phyloP scores from a whole-genome alignment of 2,329 filamentous ascomycete genomes.

The Colletotrichum lini region DNA sequence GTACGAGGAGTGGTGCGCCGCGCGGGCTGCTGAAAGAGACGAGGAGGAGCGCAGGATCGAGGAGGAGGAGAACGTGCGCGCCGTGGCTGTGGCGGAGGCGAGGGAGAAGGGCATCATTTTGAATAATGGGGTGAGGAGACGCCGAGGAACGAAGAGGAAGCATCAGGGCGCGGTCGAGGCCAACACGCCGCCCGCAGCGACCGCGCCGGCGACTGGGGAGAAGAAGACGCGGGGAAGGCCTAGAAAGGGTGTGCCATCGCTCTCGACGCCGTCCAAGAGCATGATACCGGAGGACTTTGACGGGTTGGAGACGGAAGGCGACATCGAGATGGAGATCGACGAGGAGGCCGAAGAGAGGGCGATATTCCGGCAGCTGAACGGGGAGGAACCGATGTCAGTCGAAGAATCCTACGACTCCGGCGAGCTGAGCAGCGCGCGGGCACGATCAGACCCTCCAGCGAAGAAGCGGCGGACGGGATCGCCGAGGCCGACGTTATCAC shows the following conservation, averaged over 20 bases:
- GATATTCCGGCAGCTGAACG: constrained; percentile 35
- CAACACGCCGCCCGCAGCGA: background rate
- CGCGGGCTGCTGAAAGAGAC: constrained; percentile 60
- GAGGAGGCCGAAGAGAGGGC: constrained; percentile 40
- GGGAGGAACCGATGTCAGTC: background rate
- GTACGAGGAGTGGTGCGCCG: constrained; percentile 71
- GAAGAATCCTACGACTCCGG: constrained; percentile 26
- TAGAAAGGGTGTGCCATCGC: constrained; percentile 49
- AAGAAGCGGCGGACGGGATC: constrained; percentile 37
- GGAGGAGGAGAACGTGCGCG: constrained; percentile 45
- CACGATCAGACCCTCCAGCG: constrained; percentile 4
- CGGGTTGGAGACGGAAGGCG: constrained; percentile 43
- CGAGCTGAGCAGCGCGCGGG: background rate
- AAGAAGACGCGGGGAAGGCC: constrained; percentile 44
- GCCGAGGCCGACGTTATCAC: constrained; percentile 5
- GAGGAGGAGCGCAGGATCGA: constrained; percentile 51
- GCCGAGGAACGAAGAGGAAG: constrained; percentile 1
- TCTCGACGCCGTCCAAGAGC: constrained; percentile 54
- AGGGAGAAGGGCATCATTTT: constrained; percentile 8
- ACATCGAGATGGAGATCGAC: constrained; percentile 46
- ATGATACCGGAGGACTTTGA: constrained; percentile 48
- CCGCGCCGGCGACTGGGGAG: constrained; percentile 43
- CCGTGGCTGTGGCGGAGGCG: constrained; percentile 27
- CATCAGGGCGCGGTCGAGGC: background rate
- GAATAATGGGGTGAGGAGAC: background rate